phyloP scores from a whole-genome alignment of 768 basidiomycete genomes.

The Ephemerocybe angulata region DNA sequence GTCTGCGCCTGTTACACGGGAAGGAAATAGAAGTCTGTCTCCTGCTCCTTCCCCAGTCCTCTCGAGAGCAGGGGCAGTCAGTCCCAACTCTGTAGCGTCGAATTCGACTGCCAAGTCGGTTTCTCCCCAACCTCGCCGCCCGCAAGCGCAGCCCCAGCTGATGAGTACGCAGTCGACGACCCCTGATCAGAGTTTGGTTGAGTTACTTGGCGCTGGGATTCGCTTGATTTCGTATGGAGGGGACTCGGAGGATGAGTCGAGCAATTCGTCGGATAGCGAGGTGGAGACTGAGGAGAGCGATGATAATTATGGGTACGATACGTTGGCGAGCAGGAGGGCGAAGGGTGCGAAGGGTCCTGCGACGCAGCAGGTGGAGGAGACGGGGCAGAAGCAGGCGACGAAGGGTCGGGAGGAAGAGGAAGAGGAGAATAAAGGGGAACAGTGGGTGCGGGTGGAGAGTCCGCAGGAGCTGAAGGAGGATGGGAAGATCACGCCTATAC shows the following conservation, averaged over 20 bases:
- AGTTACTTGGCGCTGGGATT: conserved; percentile 40
- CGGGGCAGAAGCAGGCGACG: background rate
- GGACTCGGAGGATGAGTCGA: conserved; percentile 20
- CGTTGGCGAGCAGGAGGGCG: conserved; percentile 11
- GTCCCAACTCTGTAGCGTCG: too few species aligned
- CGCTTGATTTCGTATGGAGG: conserved; percentile 38
- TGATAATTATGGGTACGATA: conserved; percentile 21
- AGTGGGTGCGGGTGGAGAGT: conserved; percentile 1
- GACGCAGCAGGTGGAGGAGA: background rate
- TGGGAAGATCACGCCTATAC: conserved; percentile 48
- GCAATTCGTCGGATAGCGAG: background rate
- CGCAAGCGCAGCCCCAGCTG: conserved; percentile 4
- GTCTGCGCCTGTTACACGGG: background rate
- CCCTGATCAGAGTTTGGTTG: conserved; percentile 39
- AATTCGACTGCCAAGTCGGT: too few species aligned
- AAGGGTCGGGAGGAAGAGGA: background rate
- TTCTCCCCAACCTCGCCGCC: conserved; percentile 1
- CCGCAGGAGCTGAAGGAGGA: too few species aligned
- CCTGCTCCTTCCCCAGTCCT: too few species aligned
- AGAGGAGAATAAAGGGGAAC: conserved; percentile 10
- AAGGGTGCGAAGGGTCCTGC: conserved; percentile 6
- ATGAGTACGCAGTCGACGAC: conserved; percentile 13
- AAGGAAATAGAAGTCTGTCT: too few species aligned
- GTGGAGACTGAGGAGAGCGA: conserved; percentile 21
- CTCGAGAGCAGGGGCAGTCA: too few species aligned